A percentile compares a stretch with the other conserved stretches of the same genome.
phyloP scores from a whole-genome alignment of 75 land plant genomes.

The Pseudotsuga menziesii region DNA sequence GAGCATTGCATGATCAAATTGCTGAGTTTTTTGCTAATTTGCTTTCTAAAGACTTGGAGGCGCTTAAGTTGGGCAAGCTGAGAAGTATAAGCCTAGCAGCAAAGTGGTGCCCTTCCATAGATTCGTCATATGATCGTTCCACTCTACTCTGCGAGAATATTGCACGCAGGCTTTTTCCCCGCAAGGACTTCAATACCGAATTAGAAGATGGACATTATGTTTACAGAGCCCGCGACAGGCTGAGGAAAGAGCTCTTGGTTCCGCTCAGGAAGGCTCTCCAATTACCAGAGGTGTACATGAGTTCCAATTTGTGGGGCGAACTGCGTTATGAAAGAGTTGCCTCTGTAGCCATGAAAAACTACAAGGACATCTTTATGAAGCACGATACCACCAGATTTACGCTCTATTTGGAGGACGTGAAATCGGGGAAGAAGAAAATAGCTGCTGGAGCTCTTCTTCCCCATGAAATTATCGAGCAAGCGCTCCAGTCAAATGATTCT shows the following conservation, averaged over 20 bases:
- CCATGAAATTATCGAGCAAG: constrained; percentile 44
- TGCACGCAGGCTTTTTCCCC: constrained; percentile 43
- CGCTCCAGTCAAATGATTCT: constrained; percentile 8
- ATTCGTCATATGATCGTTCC: constrained; percentile 42
- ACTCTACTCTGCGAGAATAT: constrained; percentile 53
- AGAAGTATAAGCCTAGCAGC: constrained; percentile 44
- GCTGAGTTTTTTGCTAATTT: constrained; percentile 48
- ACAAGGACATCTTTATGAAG: constrained; percentile 48
- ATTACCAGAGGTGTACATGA: constrained; percentile 69
- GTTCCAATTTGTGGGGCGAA: constrained; percentile 41
- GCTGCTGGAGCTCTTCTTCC: constrained; percentile 74
- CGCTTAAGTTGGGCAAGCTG: constrained; percentile 17
- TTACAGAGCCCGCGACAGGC: no score
- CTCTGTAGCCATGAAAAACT: constrained; percentile 71
- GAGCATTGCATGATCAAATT: constrained; percentile 35
- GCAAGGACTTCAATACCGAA: background rate
- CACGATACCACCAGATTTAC: constrained; percentile 52
- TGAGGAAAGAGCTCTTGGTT: no score
- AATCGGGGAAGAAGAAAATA: constrained; percentile 47
- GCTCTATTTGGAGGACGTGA: constrained; percentile 39
- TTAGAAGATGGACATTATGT: no score
- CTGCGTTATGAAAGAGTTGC: constrained; percentile 64
- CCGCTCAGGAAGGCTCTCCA: no score
- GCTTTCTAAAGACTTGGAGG: constrained; percentile 28
- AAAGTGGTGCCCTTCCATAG: constrained; percentile 74